These are phyloP conservation scores for Globisporangium paddicum DNA, from an alignment of 352 stramenopile genomes.

Conservation along the genomic window DNA sequence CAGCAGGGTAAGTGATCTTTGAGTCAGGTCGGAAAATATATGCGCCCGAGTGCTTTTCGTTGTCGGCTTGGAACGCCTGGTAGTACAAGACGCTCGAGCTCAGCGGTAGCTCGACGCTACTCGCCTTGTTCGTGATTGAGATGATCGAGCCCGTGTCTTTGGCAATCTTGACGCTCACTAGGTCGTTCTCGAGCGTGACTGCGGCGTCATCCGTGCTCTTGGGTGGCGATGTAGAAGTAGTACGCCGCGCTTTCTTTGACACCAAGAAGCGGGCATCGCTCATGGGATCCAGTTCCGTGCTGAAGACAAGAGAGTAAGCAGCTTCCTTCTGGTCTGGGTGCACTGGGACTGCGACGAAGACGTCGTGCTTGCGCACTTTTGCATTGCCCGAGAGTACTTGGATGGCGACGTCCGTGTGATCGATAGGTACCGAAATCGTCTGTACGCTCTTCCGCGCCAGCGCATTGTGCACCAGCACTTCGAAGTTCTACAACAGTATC, in stretches of 20 bases:
- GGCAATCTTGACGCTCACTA: constrained; percentile 49
- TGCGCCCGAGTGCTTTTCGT: constrained; percentile 88
- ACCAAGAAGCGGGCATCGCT: constrained; percentile 44
- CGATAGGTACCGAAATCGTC: constrained; percentile 58
- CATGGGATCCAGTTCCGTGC: constrained; percentile 52
- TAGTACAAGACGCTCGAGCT: constrained; percentile 59
- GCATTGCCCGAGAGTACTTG: constrained; percentile 28
- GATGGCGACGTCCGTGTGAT: constrained; percentile 35
- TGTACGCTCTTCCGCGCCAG: constrained; percentile 50
- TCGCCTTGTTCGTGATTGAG: constrained; percentile 68
- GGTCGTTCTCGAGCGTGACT: constrained; percentile 57
- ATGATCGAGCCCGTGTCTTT: constrained; percentile 45
- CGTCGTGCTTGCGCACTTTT: constrained; percentile 30
- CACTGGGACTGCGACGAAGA: constrained; percentile 53
- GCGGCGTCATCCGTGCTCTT: constrained; percentile 11
- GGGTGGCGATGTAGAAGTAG: not conserved
- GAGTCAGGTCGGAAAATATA: constrained; percentile 95
- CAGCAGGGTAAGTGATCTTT: constrained; percentile 49
- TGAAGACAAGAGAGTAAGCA: constrained; percentile 65
- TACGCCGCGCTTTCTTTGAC: constrained; percentile 22
- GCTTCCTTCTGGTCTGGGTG: constrained; percentile 41
- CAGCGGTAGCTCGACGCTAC: constrained; percentile 53
- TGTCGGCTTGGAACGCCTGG: constrained; percentile 40
- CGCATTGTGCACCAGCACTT: constrained; percentile 70
- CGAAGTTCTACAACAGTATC: constrained; percentile 38